Percentiles rank a stretch among this genome's conserved stretches.
Conservation (phyloP, 2,329 filamentous ascomycete species). For the Phialophora tarda region DNA sequence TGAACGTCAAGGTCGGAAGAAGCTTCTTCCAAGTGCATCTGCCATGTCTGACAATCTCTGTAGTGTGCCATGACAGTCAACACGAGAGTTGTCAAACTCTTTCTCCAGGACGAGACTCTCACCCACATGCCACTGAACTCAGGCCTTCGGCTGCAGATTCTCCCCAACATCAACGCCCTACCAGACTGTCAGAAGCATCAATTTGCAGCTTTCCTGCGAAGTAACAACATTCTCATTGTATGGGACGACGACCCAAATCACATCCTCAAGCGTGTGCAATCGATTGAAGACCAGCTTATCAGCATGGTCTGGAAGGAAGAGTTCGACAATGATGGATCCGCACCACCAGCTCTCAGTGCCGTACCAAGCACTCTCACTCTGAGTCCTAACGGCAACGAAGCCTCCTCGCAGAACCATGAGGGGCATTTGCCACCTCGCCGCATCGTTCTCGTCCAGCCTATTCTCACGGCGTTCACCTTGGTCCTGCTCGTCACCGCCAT, state of each 20-base stretch:
- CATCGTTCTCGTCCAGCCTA: slow-evolving; percentile 61
- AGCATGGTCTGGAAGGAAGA: slow-evolving; percentile 43
- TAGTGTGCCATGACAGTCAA: slow-evolving; percentile 72
- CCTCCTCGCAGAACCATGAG: slow-evolving; percentile 42
- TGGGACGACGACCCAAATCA: slow-evolving; percentile 68
- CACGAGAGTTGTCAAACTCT: slow-evolving; percentile 66
- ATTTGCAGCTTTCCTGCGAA: slow-evolving; percentile 68
- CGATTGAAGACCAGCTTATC: slow-evolving; percentile 56
- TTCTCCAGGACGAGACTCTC: slow-evolving; percentile 58
- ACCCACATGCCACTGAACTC: slow-evolving; percentile 64
- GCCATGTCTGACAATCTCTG: background rate
- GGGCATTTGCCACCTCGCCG: slow-evolving; percentile 55
- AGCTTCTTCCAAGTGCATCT: background rate
- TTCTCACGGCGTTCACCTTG: slow-evolving; percentile 61
- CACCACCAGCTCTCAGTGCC: slow-evolving; percentile 21
- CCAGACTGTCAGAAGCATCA: slow-evolving; percentile 68
- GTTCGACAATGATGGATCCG: slow-evolving; percentile 51
- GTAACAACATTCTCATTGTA: slow-evolving; percentile 63
- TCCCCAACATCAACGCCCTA: slow-evolving; percentile 63
- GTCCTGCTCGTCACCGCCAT: slow-evolving; percentile 59
- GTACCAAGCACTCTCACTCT: slow-evolving; percentile 31
- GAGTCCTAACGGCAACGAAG: slow-evolving; percentile 11
- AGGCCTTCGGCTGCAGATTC: slow-evolving; percentile 66
- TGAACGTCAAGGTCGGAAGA: slow-evolving; percentile 60
- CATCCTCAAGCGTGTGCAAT: slow-evolving; percentile 58